Conservation (phyloP, 2,329 filamentous ascomycete species). For the Paecilomyces formosus region DNA sequence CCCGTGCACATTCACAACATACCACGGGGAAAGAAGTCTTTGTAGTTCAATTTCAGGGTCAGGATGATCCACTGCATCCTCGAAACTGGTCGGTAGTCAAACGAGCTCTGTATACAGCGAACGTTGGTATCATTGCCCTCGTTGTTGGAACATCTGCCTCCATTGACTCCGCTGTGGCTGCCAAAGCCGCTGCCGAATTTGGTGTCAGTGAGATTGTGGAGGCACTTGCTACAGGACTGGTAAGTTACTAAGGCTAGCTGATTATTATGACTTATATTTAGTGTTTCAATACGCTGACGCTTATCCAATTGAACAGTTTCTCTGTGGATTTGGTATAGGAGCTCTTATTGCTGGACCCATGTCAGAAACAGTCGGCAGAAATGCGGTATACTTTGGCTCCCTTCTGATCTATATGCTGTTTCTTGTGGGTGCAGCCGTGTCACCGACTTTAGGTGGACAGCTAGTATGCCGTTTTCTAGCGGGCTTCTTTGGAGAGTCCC, state of each 20-base stretch:
- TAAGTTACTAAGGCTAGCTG: too few species aligned
- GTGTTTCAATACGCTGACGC: too few species aligned
- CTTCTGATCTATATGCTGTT: background rate
- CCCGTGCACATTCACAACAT: too few species aligned
- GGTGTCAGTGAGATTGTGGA: constrained; percentile 41
- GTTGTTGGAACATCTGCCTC: background rate
- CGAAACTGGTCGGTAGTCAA: background rate
- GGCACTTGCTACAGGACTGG: constrained; percentile 34
- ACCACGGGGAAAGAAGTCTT: too few species aligned
- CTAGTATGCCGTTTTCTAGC: constrained; percentile 2
- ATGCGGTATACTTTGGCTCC: background rate
- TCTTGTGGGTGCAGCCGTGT: background rate
- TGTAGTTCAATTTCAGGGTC: too few species aligned
- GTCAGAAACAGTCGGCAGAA: constrained; percentile 1
- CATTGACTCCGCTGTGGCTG: background rate
- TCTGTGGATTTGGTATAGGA: background rate
- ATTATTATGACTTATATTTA: too few species aligned
- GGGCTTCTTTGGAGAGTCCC: constrained; percentile 33
- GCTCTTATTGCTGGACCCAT: background rate
- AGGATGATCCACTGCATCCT: background rate
- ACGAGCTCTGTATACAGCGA: too few species aligned
- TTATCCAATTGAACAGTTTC: background rate
- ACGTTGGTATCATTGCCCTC: too few species aligned
- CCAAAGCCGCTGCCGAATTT: background rate
- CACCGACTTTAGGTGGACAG: background rate